Base-by-base conservation (phyloP, 2,329 filamentous ascomycete genomes). In the Metarhizium guizhouense region DNA sequence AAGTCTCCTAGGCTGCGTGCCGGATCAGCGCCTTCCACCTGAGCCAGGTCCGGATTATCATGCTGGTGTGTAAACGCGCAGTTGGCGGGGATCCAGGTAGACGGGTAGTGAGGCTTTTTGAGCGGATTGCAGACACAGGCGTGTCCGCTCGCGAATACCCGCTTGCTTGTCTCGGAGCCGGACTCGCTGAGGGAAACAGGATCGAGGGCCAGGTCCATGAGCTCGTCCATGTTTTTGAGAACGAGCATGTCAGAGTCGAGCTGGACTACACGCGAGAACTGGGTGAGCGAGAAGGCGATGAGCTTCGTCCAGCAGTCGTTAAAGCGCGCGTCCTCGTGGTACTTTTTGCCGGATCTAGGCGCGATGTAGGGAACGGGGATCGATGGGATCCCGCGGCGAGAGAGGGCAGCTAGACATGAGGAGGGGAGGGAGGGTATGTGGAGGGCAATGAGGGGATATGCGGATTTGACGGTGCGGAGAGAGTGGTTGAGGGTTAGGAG, bases 261-360 rank as follows among this genome's bases (percentile, higher is more conserved):
- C 72, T 90, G 87, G 40, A 95, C 87, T 38, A 95, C 82, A 45
- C 90, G 82, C 30, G 85, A 78, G 72, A 92, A 95, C 68, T 92
- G 84, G 18, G 78, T 78, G 36, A 95, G 76, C 25, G 82, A 84
- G 69, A 95, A 96, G 6, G 87, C 84, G 16, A 85, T 82, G 32
- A 96, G 81, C 73, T 95, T 96, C 70, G 81, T 88, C 90, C 90
- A 96, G 77, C 87, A 91, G 71, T 95, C 89, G 72, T 90, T 86
- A 78, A 95, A 95, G 62, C 91, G 85, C 52, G 86, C 85, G 70
- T 95, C 90, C 58, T 87, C 81, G 64, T 76, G 80, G 74, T 84
- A 95, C 72, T 88, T 85, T 59, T 72, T 74, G 58, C 84, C 85
- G 38, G 77, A 71, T 2, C 79, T 79, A 2, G 90, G 89, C 11